These are phyloP conservation scores for Linaria vulgaris DNA, from an alignment of 257 asterid species.

Conservation along the genomic window DNA sequence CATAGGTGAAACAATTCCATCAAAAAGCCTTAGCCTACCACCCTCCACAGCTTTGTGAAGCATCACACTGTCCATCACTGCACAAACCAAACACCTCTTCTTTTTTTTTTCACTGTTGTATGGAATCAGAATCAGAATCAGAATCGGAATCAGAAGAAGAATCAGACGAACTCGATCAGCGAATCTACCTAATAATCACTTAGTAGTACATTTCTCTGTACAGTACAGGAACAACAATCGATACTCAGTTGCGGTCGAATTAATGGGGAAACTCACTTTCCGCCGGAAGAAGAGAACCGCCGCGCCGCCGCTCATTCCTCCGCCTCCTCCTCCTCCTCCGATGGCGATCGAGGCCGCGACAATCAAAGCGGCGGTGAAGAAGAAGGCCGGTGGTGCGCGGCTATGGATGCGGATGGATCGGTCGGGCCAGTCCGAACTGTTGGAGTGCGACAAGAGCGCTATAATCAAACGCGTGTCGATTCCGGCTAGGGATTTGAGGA, in stretches of 20 bases:
- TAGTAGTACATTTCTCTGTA: neutral
- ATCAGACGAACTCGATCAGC: neutral
- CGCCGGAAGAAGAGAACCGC: slow-evolving; percentile 61
- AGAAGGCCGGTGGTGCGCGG: slow-evolving; percentile 72
- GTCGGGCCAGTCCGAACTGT: slow-evolving; percentile 81
- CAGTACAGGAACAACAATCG: neutral
- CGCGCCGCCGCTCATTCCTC: slow-evolving; percentile 38
- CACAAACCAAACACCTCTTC: too few relatives aligned
- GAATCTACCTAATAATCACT: neutral
- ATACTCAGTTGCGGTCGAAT: slow-evolving; percentile 14
- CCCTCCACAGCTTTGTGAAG: too few relatives aligned
- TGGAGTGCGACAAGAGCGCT: slow-evolving; percentile 81
- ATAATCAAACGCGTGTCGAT: slow-evolving; percentile 79
- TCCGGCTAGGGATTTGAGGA: slow-evolving; percentile 92
- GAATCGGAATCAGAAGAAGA: neutral
- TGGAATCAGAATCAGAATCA: neutral
- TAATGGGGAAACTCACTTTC: slow-evolving; percentile 48
- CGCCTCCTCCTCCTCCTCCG: slow-evolving; percentile 40
- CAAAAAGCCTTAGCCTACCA: too few relatives aligned
- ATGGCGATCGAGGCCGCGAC: slow-evolving; percentile 44
- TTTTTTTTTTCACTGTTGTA: neutral
- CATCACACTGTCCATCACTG: too few relatives aligned
- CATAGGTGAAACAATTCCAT: too few relatives aligned
- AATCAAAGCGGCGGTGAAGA: slow-evolving; percentile 43
- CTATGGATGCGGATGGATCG: slow-evolving; percentile 97